Evolutionary conservation across 805 yeast species (phyloP).

Genomic region (Hanseniaspora singularis): DNA sequence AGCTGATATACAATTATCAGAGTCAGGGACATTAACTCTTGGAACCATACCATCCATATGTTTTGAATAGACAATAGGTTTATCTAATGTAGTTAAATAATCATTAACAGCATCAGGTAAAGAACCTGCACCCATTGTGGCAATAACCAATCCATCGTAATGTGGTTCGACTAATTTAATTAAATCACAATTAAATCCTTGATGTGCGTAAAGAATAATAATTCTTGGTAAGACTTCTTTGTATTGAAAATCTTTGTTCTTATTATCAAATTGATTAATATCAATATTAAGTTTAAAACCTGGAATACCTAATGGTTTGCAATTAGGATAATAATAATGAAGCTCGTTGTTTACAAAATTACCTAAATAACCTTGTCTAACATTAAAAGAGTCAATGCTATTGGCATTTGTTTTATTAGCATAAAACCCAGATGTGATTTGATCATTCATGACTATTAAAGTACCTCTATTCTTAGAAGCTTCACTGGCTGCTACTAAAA

Average conservation of each 20-base stretch:
- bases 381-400: slow-evolving; percentile 57
- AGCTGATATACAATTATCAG: slow-evolving; percentile 42
- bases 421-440: slow-evolving; percentile 58
- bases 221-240: slow-evolving; percentile 30
- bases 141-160: slow-evolving; percentile 47
- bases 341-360: slow-evolving; percentile 55
- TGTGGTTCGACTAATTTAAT: slow-evolving; percentile 37
- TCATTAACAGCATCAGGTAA: slow-evolving; percentile 40
- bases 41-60: slow-evolving; percentile 66
- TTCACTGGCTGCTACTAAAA: slow-evolving; percentile 45
- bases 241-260: slow-evolving; percentile 5
- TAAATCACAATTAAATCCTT: slow-evolving; percentile 42
- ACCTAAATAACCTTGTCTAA: slow-evolving; percentile 61
- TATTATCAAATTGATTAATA: slow-evolving; percentile 16
- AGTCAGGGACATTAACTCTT: slow-evolving; percentile 32
- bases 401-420: slow-evolving; percentile 62
- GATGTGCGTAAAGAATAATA: slow-evolving; percentile 49
- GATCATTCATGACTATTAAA: slow-evolving; percentile 53
- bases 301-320: slow-evolving; percentile 41
- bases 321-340: slow-evolving; percentile 53
- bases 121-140: slow-evolving; percentile 65
- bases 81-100: slow-evolving; percentile 24
- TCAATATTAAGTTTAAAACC: slow-evolving; percentile 32
- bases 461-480: slow-evolving; percentile 47
- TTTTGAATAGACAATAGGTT: slow-evolving; percentile 53